A percentile compares a stretch with the other conserved stretches of the same genome.
Evolutionary conservation across 805 yeast species (phyloP).

Genomic region (Starmerella roubikii): DNA sequence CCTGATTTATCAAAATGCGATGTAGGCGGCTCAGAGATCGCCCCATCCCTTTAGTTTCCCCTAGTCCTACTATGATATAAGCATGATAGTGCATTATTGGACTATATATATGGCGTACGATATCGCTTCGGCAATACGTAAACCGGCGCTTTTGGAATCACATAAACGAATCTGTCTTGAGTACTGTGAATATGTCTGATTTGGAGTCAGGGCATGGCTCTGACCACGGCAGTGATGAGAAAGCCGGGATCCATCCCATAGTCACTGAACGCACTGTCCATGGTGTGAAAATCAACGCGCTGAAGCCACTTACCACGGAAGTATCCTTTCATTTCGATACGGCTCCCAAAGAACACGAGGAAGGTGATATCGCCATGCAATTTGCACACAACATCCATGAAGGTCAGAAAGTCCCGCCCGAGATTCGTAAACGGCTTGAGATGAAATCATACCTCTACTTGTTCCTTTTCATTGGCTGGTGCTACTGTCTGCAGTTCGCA

Average conservation of each 20-base stretch:
- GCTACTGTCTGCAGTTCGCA: constrained; percentile 12
- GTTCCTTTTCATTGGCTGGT: background rate
- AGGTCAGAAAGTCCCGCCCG: background rate
- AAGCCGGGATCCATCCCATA: constrained; percentile 7
- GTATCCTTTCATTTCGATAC: background rate
- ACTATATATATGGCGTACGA: no score
- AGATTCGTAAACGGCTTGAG: background rate
- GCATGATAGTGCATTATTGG: no score
- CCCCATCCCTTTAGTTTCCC: no score
- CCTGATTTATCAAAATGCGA: no score
- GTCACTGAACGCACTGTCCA: background rate
- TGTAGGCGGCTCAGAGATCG: no score
- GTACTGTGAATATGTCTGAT: no score
- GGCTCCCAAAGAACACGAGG: background rate
- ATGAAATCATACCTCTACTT: background rate
- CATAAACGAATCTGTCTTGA: no score
- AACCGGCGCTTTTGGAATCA: no score
- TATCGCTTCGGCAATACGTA: no score
- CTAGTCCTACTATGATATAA: no score
- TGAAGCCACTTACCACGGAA: background rate
- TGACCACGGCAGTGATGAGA: no score
- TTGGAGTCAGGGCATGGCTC: no score
- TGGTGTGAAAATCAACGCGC: background rate
- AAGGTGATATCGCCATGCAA: background rate
- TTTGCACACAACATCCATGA: background rate